Evolutionary conservation across 805 yeast genomes (phyloP), one percentile per base, ranked within the genome.

Genomic region (Saturnispora diversa): DNA sequence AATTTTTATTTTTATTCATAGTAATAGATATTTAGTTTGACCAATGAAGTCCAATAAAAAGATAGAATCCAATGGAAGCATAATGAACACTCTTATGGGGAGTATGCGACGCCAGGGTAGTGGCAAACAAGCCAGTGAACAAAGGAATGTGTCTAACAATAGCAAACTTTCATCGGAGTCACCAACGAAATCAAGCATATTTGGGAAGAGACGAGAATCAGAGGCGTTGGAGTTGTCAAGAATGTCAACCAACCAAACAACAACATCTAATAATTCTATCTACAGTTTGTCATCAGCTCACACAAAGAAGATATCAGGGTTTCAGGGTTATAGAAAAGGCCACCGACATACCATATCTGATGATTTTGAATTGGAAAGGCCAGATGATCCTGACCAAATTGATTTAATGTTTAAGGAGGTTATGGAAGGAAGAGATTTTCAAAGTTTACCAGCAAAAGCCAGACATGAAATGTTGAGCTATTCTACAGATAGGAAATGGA

Each of bases 401-500:
- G 90, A 85, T 50, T 65, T 70, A 43, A 66, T 83, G 75, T 87
- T 85, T 56, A 70, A 75, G 40, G 87, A 81, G 44, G 72, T 88
- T 45, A 82, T 88, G 90, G 79, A 75, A 39, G 77, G 78, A 50
- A 74, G 96, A 52, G 94, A 88, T 56, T 82, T 85, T 60, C 75
- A 67, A 37, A 66, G 72, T 27, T 49, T 63, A 26, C 66, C 95
- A 0, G 75, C 74, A 20, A 74, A 73, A 38, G 95, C 92, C 3
- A 78, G 79, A 49, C 72, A 68, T 42, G 92, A 84, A 54, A 77
- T 90, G 83, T 68, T 75, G 52, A 73, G 72, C 50, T 87, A 82
- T 55, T 74, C 82, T 31, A 64, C 75, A 0, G 84, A 81, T 36
- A 84, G 86, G 52, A 90, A 90, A 61, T 87, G 96, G 95, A 78